Evolutionary conservation across 1,139 yeast genomes (phyloP).

Genomic region (Geotrichum reessii): DNA sequence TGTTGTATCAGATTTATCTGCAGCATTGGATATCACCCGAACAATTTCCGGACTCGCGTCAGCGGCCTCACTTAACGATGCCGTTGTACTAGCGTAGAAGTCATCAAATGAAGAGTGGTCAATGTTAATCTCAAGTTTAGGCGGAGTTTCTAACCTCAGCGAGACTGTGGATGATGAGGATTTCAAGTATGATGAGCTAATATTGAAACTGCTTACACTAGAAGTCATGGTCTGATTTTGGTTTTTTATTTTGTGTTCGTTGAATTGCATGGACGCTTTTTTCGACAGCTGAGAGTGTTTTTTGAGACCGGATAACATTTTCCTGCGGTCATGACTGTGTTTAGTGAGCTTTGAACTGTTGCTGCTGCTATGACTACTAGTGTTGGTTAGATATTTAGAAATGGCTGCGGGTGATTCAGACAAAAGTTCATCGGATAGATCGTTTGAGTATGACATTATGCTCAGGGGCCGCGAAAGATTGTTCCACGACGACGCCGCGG

Average conservation of each 20-base stretch:
- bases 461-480: constrained; percentile 11
- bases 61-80: not conserved
- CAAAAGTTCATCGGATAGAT: constrained; percentile 2
- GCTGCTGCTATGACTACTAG: not conserved
- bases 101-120: not conserved
- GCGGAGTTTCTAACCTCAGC: not conserved
- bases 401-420: not conserved
- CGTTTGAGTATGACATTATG: constrained; percentile 7
- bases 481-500: constrained; percentile 12
- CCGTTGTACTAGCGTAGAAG: not conserved
- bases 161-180: not conserved
- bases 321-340: constrained; percentile 1
- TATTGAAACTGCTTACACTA: not conserved
- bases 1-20: too few relatives aligned
- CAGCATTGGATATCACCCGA: not conserved
- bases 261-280: constrained; percentile 6
- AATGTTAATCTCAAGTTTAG: not conserved
- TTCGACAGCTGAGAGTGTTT: not conserved
- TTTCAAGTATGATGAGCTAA: not conserved
- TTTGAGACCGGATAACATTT: not conserved
- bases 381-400: not conserved
- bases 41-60: not conserved
- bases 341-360: not conserved
- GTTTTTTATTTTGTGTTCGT: not conserved
- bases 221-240: not conserved